These are phyloP conservation scores for Thermomyces lanuginosus DNA, from an alignment of 2,329 filamentous ascomycete genomes.

Conservation along the genomic window DNA sequence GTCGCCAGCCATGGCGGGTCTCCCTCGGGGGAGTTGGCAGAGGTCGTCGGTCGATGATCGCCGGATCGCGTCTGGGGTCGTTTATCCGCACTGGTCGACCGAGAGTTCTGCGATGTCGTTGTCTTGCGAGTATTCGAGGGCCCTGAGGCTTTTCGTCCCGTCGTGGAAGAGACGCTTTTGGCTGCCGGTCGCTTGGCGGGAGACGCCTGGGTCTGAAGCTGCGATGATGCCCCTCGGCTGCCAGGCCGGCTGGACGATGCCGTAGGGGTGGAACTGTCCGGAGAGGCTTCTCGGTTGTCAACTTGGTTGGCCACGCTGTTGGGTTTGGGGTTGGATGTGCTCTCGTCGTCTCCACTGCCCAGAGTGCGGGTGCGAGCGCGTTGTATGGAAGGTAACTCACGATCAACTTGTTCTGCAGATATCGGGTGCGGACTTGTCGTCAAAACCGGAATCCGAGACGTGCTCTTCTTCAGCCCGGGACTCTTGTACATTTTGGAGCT, in stretches of 20 bases:
- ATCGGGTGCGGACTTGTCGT: conserved; percentile 66
- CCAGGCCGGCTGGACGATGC: conserved; percentile 11
- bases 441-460: conserved; percentile 74
- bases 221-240: conserved; percentile 15
- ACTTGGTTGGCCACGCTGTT: conserved; percentile 40
- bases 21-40: conserved; percentile 63
- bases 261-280: conserved; percentile 11
- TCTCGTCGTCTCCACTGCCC: conserved; percentile 44
- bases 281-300: conserved; percentile 10
- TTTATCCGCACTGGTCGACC: conserved; percentile 22
- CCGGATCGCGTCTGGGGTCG: conserved; percentile 49
- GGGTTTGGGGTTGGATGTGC: conserved; percentile 44
- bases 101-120: conserved; percentile 19
- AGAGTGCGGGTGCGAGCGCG: conserved; percentile 41
- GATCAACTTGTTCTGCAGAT: conserved; percentile 52
- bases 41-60: conserved; percentile 35
- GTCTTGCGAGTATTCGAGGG: conserved; percentile 25
- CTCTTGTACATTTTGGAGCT: conserved; percentile 36
- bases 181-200: conserved; percentile 16
- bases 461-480: conserved; percentile 40
- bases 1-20: conserved; percentile 91
- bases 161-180: conserved; percentile 12
- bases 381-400: conserved; percentile 47
- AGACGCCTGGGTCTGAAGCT: conserved; percentile 11
- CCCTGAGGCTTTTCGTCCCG: conserved; percentile 23